phyloP scores from a whole-genome alignment of 345 rosid genomes.

The Salix viminalis region DNA sequence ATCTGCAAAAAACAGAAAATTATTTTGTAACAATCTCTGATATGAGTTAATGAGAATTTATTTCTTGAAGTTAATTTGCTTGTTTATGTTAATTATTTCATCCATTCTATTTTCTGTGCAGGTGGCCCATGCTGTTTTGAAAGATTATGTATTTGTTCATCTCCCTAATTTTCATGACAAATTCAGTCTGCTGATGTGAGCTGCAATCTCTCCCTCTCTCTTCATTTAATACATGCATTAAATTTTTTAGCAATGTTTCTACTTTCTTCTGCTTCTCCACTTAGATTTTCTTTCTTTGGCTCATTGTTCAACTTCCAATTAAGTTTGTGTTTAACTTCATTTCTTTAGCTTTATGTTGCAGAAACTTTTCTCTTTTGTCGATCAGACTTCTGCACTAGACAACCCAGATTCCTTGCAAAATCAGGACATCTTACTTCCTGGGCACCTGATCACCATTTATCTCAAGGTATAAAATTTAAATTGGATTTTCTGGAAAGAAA shows the following conservation, averaged over 20 bases:
- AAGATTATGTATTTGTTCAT: conserved; percentile 73
- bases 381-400: conserved; percentile 82
- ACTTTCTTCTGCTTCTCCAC: background rate
- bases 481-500: background rate
- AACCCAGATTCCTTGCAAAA: conserved; percentile 93
- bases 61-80: background rate
- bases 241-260: background rate
- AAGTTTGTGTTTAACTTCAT: conserved; percentile 22
- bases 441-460: conserved; percentile 82
- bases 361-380: conserved; percentile 90
- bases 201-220: conserved; percentile 2
- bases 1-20: background rate
- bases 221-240: background rate
- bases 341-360: conserved; percentile 78
- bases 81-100: conserved; percentile 1
- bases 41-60: background rate
- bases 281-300: conserved; percentile 2
- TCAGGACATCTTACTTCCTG: conserved; percentile 93
- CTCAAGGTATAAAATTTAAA: conserved; percentile 55
- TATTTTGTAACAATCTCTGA: conserved; percentile 2
- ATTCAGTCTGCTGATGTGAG: conserved; percentile 87
- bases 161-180: conserved; percentile 78
- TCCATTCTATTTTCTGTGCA: conserved; percentile 18
- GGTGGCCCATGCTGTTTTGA: conserved; percentile 78
- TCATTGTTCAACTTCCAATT: background rate